phyloP scores from a whole-genome alignment of 176 grass and related monocot genomes.

The Paspalum vaginatum region DNA sequence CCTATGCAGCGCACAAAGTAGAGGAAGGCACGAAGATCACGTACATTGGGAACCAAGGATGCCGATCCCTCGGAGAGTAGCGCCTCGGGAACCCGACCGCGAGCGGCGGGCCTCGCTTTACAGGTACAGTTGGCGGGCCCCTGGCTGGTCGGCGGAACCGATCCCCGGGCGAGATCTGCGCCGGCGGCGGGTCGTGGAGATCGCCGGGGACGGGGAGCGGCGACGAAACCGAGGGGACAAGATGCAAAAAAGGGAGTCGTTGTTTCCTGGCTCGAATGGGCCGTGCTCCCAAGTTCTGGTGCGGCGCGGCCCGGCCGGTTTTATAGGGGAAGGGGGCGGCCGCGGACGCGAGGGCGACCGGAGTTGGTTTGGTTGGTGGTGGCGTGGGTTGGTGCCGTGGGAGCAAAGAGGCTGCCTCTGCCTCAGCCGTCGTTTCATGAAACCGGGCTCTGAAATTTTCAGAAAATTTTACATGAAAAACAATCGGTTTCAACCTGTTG shows the following conservation, averaged over 20 bases:
- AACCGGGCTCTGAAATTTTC: not conserved
- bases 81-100: not conserved
- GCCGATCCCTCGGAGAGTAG: conserved; percentile 5
- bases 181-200: conserved; percentile 27
- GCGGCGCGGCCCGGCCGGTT: conserved; percentile 10
- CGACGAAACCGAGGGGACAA: conserved; percentile 40
- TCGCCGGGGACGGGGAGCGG: conserved; percentile 41
- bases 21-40: not conserved
- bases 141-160: not conserved
- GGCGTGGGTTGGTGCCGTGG: not conserved
- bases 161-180: conserved; percentile 17
- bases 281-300: not conserved
- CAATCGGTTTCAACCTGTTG: not conserved
- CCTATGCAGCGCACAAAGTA: not conserved
- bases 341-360: not conserved
- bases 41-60: conserved; percentile 29
- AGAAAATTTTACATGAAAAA: not conserved
- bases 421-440: not conserved
- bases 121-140: not conserved
- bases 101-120: not conserved
- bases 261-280: conserved; percentile 1
- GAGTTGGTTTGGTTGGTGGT: conserved; percentile 10
- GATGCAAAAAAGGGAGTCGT: not conserved
- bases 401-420: not conserved
- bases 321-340: conserved; percentile 6